Evolutionary conservation across 192 early-diverging fungal genomes (phyloP), one percentile per base, ranked within the genome.

Genomic region (Umbelopsis ramanniana): DNA sequence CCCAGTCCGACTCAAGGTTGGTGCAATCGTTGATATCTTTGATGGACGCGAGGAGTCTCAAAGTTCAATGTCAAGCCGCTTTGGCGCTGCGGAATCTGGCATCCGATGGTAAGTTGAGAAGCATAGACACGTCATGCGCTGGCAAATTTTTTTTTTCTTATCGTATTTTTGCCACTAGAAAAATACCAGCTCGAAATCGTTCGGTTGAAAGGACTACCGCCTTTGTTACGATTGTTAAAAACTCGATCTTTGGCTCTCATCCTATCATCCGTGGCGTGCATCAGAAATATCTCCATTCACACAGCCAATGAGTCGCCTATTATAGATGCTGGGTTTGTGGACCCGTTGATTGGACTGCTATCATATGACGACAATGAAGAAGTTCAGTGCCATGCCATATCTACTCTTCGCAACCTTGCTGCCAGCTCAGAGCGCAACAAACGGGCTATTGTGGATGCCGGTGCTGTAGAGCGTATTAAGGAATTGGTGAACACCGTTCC

Each of bases 251-350:
- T 89, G 29, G 90, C 92, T 38, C 82, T 94, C 72, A 90, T 93
- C 21, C 78, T 94, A 0, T 93, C 95, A 4, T 93, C 93, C 0
- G 92, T 93, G 15, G 95, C 95, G 4, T 95, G 94, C 60, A 84
- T 96, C 63, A 90, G 95, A 66, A 96, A 96, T 74, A 87, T 96
- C 46, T 95, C 94, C 45, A 96, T 96, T 67, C 93, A 94, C 73
- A 87, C 92, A 14, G 80, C 86, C 55, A 95, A 95, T 83, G 94
- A 95, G 77, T 88, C 89, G 22, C 93, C 92, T 37, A 94, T 95
- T 66, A 87, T 95, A 47, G 88, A 91, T 71, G 91, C 90, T 37
- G 90, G 89, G 21, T 92, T 95, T 63, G 79, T 96, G 66, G 82
- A 89, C 37, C 86, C 84, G 12, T 71, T 93, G 45, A 87, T 92